Evolutionary conservation across 2,329 filamentous ascomycete species (phyloP), one percentile per base, ranked within the genome.

Genomic region (Pseudogymnoascus sp.): DNA sequence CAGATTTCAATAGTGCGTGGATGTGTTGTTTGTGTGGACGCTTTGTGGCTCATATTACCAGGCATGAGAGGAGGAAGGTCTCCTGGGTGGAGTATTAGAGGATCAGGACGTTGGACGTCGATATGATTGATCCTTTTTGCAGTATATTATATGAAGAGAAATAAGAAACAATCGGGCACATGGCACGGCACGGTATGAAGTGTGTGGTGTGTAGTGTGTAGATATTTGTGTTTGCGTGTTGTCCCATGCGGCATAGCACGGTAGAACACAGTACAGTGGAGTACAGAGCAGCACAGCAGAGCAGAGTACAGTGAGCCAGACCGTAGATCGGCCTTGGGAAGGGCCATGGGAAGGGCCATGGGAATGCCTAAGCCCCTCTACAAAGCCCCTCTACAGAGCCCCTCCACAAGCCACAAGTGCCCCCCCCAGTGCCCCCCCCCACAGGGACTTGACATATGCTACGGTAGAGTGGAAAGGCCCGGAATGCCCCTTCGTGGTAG

Each of bases 1-100:
- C 43, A 48, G 43, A 48, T 48, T 48, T 48, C 43, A 48, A 48
- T 48, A 48, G 21, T 48, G 43, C 43, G 43, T 48, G 43, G 43
- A 25, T 48, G 7, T 48, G 43, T 41, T 41, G 37, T 48, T 48
- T 48, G 43, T 48, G 43, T 48, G 43, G 21, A 48, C 4, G 21
- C 21, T 48, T 48, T n/a, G 43, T 48, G 43, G 43, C 43, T 48
- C 43, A 48, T 48, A 48, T 25, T 48, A 48, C 43, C 21, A 48
- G 43, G 43, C 43, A 48, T 48, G 43, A 3, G 43, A 48, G 43
- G 43, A 28, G 43, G 43, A 43, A n/a, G 21, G 3, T 8, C 43
- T 48, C 39, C 8, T 14, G 43, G 21, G 11, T 6, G 11, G 43
- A 48, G 21, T 6, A 48, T 7, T 7, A 48, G 21, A 48, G 11